Evolutionary conservation across 2,329 filamentous ascomycete species (phyloP).

Genomic region (Fusarium albidum): DNA sequence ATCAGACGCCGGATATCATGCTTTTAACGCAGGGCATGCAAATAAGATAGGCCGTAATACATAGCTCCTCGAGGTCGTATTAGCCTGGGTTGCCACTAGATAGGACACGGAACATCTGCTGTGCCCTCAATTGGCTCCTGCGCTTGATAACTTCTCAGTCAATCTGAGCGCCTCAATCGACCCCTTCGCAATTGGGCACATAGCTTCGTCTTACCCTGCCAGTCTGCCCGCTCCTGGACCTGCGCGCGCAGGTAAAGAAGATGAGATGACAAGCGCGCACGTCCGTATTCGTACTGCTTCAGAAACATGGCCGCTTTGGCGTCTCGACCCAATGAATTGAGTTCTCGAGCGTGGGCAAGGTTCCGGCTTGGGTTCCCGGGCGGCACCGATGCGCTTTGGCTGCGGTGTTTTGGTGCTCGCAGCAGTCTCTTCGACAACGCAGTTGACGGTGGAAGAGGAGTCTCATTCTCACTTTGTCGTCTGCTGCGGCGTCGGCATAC

Average conservation of each 20-base stretch:
- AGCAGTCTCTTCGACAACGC: slow-evolving; percentile 21
- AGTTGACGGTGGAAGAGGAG: slow-evolving; percentile 19
- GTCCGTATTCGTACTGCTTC: slow-evolving; percentile 12
- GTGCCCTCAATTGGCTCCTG: slow-evolving; percentile 19
- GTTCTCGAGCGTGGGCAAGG: slow-evolving; percentile 28
- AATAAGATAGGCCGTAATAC: slow-evolving; percentile 9
- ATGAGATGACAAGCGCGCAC: slow-evolving; percentile 10
- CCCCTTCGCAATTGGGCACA: slow-evolving; percentile 1
- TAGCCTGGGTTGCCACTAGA: slow-evolving; percentile 3
- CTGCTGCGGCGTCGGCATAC: slow-evolving; percentile 4
- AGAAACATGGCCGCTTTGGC: slow-evolving; percentile 18
- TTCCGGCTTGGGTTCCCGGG: slow-evolving; percentile 18
- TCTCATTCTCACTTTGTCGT: background rate
- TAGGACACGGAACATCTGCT: slow-evolving; percentile 5
- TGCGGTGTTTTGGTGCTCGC: no score
- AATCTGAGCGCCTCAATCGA: background rate
- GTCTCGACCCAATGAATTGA: slow-evolving; percentile 28
- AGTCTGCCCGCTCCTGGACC: background rate
- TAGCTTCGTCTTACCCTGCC: background rate
- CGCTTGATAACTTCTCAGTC: background rate
- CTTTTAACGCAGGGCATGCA: slow-evolving; percentile 21
- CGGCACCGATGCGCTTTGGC: slow-evolving; percentile 8
- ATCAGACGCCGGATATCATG: slow-evolving; percentile 13
- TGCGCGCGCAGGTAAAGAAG: slow-evolving; percentile 3
- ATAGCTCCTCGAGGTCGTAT: background rate